Percentiles rank a stretch among this genome's conserved stretches.
Conservation (phyloP, 1,139 yeast genomes). For the Saccharomycopsis hybrid region DNA sequence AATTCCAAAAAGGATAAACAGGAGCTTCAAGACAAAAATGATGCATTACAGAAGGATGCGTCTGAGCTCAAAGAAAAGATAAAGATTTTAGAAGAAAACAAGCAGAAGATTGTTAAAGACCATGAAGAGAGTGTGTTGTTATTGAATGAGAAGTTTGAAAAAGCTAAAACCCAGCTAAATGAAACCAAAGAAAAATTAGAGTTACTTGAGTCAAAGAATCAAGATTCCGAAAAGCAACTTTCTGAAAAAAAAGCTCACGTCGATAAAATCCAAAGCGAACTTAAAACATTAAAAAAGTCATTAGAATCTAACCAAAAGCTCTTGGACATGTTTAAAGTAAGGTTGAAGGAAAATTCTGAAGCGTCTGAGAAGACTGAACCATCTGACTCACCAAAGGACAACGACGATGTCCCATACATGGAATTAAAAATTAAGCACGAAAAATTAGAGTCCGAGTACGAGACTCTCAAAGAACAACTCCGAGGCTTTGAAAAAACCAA, state of each 20-base stretch:
- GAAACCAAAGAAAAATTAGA: too few species aligned
- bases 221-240: not conserved
- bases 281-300: not conserved
- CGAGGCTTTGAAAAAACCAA: not conserved
- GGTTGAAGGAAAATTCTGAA: not conserved
- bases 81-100: not conserved
- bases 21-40: not conserved
- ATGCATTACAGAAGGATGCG: too few species aligned
- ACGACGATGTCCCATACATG: conserved; percentile 1
- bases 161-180: not conserved
- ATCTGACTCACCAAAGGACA: not conserved
- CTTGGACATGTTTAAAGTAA: conserved; percentile 6
- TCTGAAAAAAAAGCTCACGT: not conserved
- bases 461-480: not conserved
- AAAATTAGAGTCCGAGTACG: conserved; percentile 5
- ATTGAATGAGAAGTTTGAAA: not conserved
- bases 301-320: conserved; percentile 9
- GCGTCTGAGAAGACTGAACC: not conserved
- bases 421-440: conserved; percentile 11
- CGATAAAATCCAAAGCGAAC: not conserved
- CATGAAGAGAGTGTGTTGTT: too few species aligned
- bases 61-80: not conserved
- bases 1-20: not conserved
- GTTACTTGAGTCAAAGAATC: too few species aligned
- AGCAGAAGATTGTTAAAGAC: too few species aligned